Base-by-base conservation (phyloP, 2,329 filamentous ascomycete species). In the Fusarium scirpi region DNA sequence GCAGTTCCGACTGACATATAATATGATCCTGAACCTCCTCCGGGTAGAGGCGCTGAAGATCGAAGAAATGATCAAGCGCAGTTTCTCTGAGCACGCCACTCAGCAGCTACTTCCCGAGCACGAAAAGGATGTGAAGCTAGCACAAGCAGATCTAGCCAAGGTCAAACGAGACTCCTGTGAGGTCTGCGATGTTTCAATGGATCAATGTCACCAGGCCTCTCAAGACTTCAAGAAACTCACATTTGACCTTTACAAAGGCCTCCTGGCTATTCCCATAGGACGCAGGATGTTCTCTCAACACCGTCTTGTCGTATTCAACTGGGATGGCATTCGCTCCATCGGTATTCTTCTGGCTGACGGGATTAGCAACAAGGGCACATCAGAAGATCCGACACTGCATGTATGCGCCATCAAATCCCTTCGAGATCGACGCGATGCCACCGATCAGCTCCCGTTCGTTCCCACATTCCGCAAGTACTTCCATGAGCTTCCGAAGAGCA, bases 41-140 rank as follows among this genome's bases (percentile, higher is more conserved):
- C 91, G 96, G 38, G 96, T 99, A 4, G 96, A 99, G 80, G 96
- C 96, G 4, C 83, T 99, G 71, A 98, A 98, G 83, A 98, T 99
- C 74, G 96, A 99, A 79, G 96, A 99, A 81, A 99, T 99, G 96
- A 99, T 99, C 84, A 99, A 99, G 86, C 92, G 96, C 71, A 98
- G 94, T 79, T 99, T 99, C 85, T 98, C 95, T 55, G 96, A 99
- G 80, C 96, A 99, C 80, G 95, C 95, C 25, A 98, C 95, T 0
- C 96, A 99, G 78, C 94, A 97, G 67, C 82, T 98, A 15, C 85
- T 98, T 2, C 96, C 96, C 0, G 94, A 98, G 80, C 95, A 98
- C 75, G 94, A 99, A 81, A 97, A 97, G 80, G 92, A 94, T 62
- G 94, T 99, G 66, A 94, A 95, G 78, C 74, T 97, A 4, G 97